Conservation (phyloP, 495 filamentous ascomycete species). For the Neurospora sp. region DNA sequence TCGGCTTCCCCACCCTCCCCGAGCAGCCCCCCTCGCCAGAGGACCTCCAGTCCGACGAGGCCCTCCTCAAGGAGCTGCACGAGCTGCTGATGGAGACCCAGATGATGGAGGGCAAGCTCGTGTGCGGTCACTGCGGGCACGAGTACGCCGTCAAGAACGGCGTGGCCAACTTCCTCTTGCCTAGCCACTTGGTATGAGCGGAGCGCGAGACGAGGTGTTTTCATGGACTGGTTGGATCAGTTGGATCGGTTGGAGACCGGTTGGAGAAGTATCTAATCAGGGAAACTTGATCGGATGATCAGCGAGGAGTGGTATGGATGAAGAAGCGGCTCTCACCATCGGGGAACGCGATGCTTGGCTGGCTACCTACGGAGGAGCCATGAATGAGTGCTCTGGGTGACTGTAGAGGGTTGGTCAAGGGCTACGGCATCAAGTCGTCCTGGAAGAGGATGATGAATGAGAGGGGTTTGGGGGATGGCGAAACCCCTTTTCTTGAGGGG, state of each 20-base stretch:
- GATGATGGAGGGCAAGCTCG: conserved; percentile 74
- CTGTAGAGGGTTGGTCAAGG: not conserved
- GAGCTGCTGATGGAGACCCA: conserved; percentile 80
- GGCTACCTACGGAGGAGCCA: not conserved
- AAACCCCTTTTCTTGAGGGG: not conserved
- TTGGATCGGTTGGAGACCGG: not conserved
- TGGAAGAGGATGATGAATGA: not conserved
- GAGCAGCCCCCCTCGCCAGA: conserved; percentile 48
- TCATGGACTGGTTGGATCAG: not conserved
- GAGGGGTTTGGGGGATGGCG: not conserved
- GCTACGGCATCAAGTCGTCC: not conserved
- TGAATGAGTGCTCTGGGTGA: not conserved
- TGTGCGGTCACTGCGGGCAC: conserved; percentile 86
- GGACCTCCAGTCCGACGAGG: conserved; percentile 50
- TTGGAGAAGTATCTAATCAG: not conserved
- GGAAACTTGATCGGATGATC: not conserved
- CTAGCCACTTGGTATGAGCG: conserved; percentile 69
- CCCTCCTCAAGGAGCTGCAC: conserved; percentile 67
- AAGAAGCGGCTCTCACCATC: not conserved
- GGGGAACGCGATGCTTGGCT: not conserved
- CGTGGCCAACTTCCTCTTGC: conserved; percentile 91
- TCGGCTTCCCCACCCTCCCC: conserved; percentile 74
- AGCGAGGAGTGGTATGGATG: not conserved
- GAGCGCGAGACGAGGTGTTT: not conserved
- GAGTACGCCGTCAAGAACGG: conserved; percentile 90